Conservation (phyloP, 164 flowering plant genomes). For the Malania oleifera region DNA sequence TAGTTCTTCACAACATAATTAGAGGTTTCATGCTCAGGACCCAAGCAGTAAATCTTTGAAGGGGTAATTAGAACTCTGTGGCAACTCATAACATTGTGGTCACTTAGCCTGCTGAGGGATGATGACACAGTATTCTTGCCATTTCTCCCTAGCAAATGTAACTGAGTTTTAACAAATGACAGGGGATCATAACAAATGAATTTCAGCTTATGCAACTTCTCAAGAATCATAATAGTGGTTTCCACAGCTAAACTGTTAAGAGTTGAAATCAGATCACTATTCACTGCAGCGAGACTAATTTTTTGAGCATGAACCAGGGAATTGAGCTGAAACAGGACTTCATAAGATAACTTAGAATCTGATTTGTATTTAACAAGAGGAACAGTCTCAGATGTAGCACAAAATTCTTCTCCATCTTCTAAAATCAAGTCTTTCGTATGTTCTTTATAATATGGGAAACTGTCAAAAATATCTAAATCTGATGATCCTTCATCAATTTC, state of each 20-base stretch:
- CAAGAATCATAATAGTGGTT: slow-evolving; percentile 43
- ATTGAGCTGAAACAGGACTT: slow-evolving; percentile 77
- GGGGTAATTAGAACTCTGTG: slow-evolving; percentile 82
- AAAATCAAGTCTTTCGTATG: slow-evolving; percentile 25
- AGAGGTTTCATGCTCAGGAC: slow-evolving; percentile 87
- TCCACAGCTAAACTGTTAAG: slow-evolving; percentile 36
- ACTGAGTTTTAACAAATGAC: slow-evolving; percentile 38
- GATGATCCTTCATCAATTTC: slow-evolving; percentile 38
- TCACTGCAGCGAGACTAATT: slow-evolving; percentile 46
- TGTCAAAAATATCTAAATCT: slow-evolving; percentile 33
- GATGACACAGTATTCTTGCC: slow-evolving; percentile 25
- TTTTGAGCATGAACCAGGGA: slow-evolving; percentile 81
- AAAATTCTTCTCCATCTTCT: slow-evolving; percentile 33
- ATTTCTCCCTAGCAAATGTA: slow-evolving; percentile 18
- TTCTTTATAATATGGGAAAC: slow-evolving; percentile 51
- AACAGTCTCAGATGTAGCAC: slow-evolving; percentile 43
- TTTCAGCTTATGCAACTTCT: slow-evolving; percentile 56
- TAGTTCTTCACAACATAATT: slow-evolving; percentile 80
- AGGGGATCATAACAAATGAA: slow-evolving; percentile 63
- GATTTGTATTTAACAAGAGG: slow-evolving; percentile 50
- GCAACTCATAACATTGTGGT: slow-evolving; percentile 61
- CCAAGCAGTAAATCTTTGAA: slow-evolving; percentile 74
- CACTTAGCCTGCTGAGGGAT: slow-evolving; percentile 23
- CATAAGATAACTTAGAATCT: slow-evolving; percentile 45
- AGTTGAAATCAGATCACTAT: slow-evolving; percentile 40